phyloP scores from a whole-genome alignment of 768 basidiomycete species.

The Tulasnella sp. region DNA sequence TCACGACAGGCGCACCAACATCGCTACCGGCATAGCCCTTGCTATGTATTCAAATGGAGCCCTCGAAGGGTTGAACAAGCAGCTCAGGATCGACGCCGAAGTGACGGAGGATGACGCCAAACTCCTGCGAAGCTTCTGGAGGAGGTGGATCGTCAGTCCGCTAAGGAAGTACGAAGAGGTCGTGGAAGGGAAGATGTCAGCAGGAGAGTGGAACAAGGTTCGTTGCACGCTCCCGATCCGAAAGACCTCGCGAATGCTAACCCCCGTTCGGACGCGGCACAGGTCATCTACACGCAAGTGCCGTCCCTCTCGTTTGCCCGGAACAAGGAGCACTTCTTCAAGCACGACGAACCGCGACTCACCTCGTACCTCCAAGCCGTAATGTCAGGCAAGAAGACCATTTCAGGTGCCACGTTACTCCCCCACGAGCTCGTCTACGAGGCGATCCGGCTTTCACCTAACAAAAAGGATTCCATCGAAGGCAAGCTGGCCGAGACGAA shows the following conservation, averaged over 20 bases:
- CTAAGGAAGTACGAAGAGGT: constrained; percentile 47
- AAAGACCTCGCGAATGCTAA: constrained; percentile 40
- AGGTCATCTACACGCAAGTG: constrained; percentile 57
- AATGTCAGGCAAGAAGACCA: constrained; percentile 50
- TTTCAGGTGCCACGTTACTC: constrained; percentile 63
- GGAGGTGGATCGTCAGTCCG: constrained; percentile 56
- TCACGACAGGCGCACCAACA: constrained; percentile 62
- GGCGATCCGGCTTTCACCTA: constrained; percentile 32
- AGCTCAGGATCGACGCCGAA: constrained; percentile 26
- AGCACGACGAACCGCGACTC: constrained; percentile 59
- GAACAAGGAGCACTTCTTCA: constrained; percentile 52
- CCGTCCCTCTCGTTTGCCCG: constrained; percentile 58
- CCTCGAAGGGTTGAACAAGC: constrained; percentile 18
- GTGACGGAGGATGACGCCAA: constrained; percentile 36
- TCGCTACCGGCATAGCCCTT: constrained; percentile 57
- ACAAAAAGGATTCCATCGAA: constrained; percentile 32
- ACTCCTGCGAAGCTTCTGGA: constrained; percentile 54
- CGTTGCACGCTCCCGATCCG: neutral
- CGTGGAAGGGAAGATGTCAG: constrained; percentile 61
- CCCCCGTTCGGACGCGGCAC: constrained; percentile 27
- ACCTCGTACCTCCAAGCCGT: constrained; percentile 51
- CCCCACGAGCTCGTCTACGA: constrained; percentile 58
- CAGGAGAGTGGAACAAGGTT: constrained; percentile 40
- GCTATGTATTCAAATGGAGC: constrained; percentile 45
- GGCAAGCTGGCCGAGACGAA: constrained; percentile 2